Base-by-base conservation (phyloP, 1,139 yeast species). In the Sugiyamaella sp. region DNA sequence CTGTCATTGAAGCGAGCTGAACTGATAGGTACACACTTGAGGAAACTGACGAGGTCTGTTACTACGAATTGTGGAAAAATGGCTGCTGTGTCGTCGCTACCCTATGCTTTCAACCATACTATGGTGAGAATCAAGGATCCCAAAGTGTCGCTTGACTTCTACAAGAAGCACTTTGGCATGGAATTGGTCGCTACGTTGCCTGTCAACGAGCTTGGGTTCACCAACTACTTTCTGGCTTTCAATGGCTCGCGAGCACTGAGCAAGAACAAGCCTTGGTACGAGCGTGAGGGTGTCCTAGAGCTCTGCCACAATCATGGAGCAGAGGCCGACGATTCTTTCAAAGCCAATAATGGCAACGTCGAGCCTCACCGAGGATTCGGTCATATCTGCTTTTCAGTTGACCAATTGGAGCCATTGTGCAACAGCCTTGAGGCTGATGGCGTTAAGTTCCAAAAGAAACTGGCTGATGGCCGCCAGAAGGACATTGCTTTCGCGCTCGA, bases 401-500 rank as follows among this genome's bases (percentile, higher is more conserved):
- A 89, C 65, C 85, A 91, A 72, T 80, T 93, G 60, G 82, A 73
- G 53, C 80, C 70, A 16, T 75, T 84, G 8, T 89, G 93, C 70
- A 72, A 74, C 46, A 70, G 74, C 16, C 75, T 91, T 54, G 76
- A 73, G 37, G 60, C 64, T 16, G 74, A 76, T 46, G 87, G 85
- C 3, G 97, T 87, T 53, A 70, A 72, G 52, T 93, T 93, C 75
- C 83, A 90, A 73, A 93, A 93, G 78, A 86, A 79, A 66, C 76
- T 90, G 63, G 70, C 80, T 44, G 98, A 93, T 66, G 99, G 99
- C 22, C 84, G 97, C 72, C 96, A 89, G 72, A 86, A 84, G 71
- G 79, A 89, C 69, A 90, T 93, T 74, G 98, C 98, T 0, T 93
- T 93, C 72, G 96, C 85, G 1, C 80, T 90, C 63, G 99, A 93